Conservation (phyloP, 345 rosid species). For the Arabidopsis arenosa region DNA sequence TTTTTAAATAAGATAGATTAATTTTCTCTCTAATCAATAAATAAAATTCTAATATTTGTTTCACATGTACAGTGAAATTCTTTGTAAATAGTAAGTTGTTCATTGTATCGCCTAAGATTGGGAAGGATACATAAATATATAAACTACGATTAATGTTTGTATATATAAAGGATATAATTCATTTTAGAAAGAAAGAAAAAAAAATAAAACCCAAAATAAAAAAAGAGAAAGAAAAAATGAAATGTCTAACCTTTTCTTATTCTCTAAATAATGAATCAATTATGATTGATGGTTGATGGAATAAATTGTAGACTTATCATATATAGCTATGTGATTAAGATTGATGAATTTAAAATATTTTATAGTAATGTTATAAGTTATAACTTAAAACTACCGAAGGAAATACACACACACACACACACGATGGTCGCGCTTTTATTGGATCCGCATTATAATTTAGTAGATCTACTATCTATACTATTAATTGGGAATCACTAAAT, state of each 20-base stretch:
- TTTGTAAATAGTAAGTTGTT: no score
- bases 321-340: background rate
- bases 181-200: background rate
- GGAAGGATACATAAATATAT: no score
- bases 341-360: background rate
- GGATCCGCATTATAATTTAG: constrained; percentile 6
- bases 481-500: no score
- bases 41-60: no score
- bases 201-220: no score
- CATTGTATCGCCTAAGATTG: no score
- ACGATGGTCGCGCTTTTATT: constrained; percentile 24
- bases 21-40: no score
- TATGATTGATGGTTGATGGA: background rate
- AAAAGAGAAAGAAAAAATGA: background rate
- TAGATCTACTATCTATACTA: constrained; percentile 17
- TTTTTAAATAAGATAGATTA: no score
- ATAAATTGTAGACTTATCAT: constrained; percentile 6
- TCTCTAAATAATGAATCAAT: background rate
- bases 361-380: background rate
- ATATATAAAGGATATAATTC: no score
- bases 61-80: no score
- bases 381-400: background rate
- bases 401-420: background rate
- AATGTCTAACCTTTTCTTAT: background rate
- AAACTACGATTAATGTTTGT: no score